Evolutionary conservation across 805 yeast genomes (phyloP), one percentile per base, ranked within the genome.

Genomic region (Candida orba): DNA sequence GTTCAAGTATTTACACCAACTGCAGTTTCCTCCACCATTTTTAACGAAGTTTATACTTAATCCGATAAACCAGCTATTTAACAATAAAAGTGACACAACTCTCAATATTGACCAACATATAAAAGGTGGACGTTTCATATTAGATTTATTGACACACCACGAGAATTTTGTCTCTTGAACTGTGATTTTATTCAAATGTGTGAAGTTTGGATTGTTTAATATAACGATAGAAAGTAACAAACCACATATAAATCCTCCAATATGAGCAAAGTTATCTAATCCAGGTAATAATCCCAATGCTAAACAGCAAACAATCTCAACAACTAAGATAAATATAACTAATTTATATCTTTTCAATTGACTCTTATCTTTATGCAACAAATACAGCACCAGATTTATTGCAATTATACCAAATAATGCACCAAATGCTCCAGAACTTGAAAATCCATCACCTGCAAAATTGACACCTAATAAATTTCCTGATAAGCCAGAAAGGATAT

Each of bases 201-300:
- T 53, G 45, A 72, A 75, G 15, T 67, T 63, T 1, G 90, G 90
- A 48, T 78, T 81, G 34, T 76, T 69, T 34, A 83, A 54, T 10
- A 81, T 48, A 1, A 72, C 62, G 0, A 78, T 53, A 1, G 82
- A 76, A 30, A 69, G 50, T 24, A 76, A 56, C 0, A 78, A 33
- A 0, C 90, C 90, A 62, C 77, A 64, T 22, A 78, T 73, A 62
- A 82, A 80, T 6, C 90, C 90, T 10, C 90, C 90, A 51, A 83
- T 74, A 58, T 83, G 89, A 36, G 84, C 72, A 54, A 83, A 83
- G 57, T 83, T 83, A 59, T 83, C 90, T 42, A 83, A 57, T 0
- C 90, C 90, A 0, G 90, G 90, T 14, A 83, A 62, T 17, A 83
- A 64, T 0, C 90, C 90, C 17, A 83, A 62, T 7, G 73, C 82